Base-by-base conservation (phyloP, 805 yeast species). In the Nakazawaea wickerhamii region DNA sequence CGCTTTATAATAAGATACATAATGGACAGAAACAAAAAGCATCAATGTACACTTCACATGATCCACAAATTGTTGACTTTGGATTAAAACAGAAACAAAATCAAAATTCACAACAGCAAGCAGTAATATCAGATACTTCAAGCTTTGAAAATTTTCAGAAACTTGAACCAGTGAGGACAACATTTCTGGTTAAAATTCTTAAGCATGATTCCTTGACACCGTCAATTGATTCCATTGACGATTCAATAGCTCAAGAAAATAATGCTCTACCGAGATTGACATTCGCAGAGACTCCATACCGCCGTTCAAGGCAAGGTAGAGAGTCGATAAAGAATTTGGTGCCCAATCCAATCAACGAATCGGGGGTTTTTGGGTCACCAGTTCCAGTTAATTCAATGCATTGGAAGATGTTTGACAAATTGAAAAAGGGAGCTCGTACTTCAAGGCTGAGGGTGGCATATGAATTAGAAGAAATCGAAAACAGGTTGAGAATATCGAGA, bases 391-490 rank as follows among this genome's bases (percentile, higher is more conserved):
- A 53, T 17, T 52, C 46, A 11, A 49, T 48, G 11, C 46, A 52
- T 36, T 40, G 43, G 10, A 38, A 49, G 15, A 36, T 56, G 3
- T 45, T 53, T 4, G 51, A 48, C 17, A 55, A 41, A 26, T 27
- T 61, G 9, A 60, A 55, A 25, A 45, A 45, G 14, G 48, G 46
- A 15, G 56, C 62, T 1, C 44, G 51, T 4, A 54, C 48, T 7
- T 55, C 60, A 0, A 53, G 55, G 20, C 44, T 44, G 4, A 41
- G 51, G 43, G 28, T 51, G 22, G 30, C 48, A 27, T 36, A 23
- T 17, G 53, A 53, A 30, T 46, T 49, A 10, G 40, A 43, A 11
- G 49, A 46, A 21, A 36, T 47, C 11, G 57, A 53, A 45, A 54
- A 48, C 43, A 50, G 46, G 39, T 43, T 49, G 28, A 47, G 49